Evolutionary conservation across 108 stramenopile genomes (phyloP), one percentile per base, ranked within the genome.

Genomic region (Cyclotella kingstonii): DNA sequence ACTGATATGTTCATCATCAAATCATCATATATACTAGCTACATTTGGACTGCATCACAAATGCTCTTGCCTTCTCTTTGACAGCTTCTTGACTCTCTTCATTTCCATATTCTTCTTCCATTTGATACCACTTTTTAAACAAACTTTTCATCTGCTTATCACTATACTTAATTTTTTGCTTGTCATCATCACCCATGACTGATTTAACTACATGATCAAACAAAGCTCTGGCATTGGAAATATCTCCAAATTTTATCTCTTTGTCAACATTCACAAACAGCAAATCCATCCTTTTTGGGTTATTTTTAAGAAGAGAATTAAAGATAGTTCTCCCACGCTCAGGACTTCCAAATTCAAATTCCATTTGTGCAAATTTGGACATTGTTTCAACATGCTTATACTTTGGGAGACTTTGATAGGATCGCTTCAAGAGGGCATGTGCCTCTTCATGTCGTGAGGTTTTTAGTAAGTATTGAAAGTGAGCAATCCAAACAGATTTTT

Each of bases 71-170:
- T 89, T 84, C n/a, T 79, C 83, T 80, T 96, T 95, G 40, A 98
- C 97, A n/a, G 63, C 62, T 45, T 95, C 85, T 47, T 74, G 80
- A 5, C 61, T 79, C 2, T 80, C 81, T 38, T 78, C 86, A 35
- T 85, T 77, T 0, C 97, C 97, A 60, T 95, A 84, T 21, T 82
- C 78, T 54, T 95, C 86, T 77, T 98, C 97, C 31, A 97, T 78
- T 17, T 82, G 72, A 54, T 88, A 91, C 90, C 94, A 97, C 54
- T 97, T 97, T 78, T 96, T 96, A 81, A 98, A 97, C 15, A 98
- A 68, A 43, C 81, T 88, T 77, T 98, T 98, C 91, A 97, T 96
- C 65, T 96, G 90, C 40, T 95, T 95, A 43, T 96, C 91, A 35
- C 78, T 88, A 19, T 93, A 86, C 35, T 82, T 79, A 34, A 85